phyloP scores from a whole-genome alignment of 257 asterid genomes.

The Mitragyna speciosa region DNA sequence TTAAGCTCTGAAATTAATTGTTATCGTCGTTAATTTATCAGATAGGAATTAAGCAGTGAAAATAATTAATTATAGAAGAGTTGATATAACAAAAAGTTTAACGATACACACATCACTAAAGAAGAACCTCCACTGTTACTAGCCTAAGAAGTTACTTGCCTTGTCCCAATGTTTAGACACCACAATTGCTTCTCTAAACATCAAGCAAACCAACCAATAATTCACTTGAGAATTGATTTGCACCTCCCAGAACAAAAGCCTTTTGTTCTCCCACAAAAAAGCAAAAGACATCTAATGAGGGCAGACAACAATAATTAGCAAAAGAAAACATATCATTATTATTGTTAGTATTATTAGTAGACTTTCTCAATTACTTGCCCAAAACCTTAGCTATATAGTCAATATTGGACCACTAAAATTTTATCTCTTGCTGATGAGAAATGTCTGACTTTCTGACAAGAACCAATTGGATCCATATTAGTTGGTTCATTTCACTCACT shows the following conservation, averaged over 20 bases:
- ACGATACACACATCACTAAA: too few species aligned
- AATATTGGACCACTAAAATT: constrained; percentile 47
- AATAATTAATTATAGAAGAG: too few species aligned
- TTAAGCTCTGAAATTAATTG: neutral
- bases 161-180: too few species aligned
- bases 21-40: too few species aligned
- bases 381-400: constrained; percentile 32
- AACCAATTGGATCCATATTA: constrained; percentile 6
- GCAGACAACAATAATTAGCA: constrained; percentile 73
- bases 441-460: constrained; percentile 15
- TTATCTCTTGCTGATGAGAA: constrained; percentile 13
- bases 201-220: neutral
- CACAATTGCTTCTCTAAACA: neutral
- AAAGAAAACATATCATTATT: constrained; percentile 29
- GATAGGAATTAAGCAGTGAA: too few species aligned
- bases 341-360: constrained; percentile 5
- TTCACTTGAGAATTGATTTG: constrained; percentile 33
- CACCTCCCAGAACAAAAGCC: constrained; percentile 16
- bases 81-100: too few species aligned
- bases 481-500: neutral
- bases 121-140: too few species aligned
- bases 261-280: constrained; percentile 46
- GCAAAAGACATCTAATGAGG: constrained; percentile 34
- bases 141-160: too few species aligned
- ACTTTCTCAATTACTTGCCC: constrained; percentile 52